Evolutionary conservation across 23 red algal genomes (phyloP), one percentile per base, ranked within the genome.

Genomic region (Cyanidiococcus yangmingshanensis): DNA sequence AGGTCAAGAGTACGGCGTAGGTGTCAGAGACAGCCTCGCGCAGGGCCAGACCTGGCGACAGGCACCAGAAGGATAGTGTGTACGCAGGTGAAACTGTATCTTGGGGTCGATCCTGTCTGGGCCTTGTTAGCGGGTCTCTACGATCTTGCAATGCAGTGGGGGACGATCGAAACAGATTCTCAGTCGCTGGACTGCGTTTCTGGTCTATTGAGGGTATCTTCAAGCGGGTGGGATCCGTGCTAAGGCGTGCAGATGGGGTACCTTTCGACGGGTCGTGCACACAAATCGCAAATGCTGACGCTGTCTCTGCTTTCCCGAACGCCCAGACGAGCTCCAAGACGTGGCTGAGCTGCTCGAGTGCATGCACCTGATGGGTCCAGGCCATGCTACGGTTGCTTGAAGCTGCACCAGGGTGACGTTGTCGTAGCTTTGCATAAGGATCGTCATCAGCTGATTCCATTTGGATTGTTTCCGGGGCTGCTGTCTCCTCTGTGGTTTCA

Each of bases 31-130:
- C 57, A 2, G 89, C 38, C 18, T 68, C 68, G 21, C 50, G 58
- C 84, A 98, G 90, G 37, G 89, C 77, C 1, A 91, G 39, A 37
- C 78, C 45, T 57, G 94, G 79, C 75, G 77, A 82, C 29, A 98
- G 80, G 76, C 94, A 98, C 94, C 94, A 98, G 75, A 86, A 92
- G 30, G 82, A 86, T n/a, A 98, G 37, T 67, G 85, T 90, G 21
- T 76, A 75, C 33, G 82, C 86, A 0, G 82, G 41, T 17, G 50
- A 30, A 37, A 57, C 15, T 18, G 35, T 39, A 25, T 76, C 54
- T 39, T 82, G 40, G 32, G 41, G 74, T 24, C 50, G 57, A 12
- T 58, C 32, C 37, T 92, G 89, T 76, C n/a, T n/a, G n/a, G n/a
- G n/a, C n/a, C n/a, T n/a, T n/a, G n/a, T n/a, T n/a, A n/a, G n/a